Conservation (phyloP, 2,329 filamentous ascomycete genomes). For the Periconia macrospinosa region DNA sequence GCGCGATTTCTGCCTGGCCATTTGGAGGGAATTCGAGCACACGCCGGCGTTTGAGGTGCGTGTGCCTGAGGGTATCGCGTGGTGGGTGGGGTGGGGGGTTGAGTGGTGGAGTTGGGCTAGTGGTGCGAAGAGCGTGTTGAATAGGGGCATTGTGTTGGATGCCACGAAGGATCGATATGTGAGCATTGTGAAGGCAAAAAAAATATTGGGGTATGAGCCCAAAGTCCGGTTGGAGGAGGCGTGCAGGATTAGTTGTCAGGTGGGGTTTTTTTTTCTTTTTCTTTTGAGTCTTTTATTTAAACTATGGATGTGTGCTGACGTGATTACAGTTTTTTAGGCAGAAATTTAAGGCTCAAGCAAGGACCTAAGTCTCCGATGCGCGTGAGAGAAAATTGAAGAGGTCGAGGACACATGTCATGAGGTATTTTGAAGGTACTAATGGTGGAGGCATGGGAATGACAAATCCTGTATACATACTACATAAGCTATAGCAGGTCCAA, state of each 20-base stretch:
- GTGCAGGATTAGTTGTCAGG: slow-evolving; percentile 39
- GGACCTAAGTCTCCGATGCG: too few species aligned
- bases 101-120: slow-evolving; percentile 53
- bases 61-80: slow-evolving; percentile 54
- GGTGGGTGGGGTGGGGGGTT: slow-evolving; percentile 49
- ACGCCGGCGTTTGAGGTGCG: slow-evolving; percentile 52
- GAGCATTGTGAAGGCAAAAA: slow-evolving; percentile 54
- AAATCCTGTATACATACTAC: too few species aligned
- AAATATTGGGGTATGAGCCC: slow-evolving; percentile 57
- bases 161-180: slow-evolving; percentile 57
- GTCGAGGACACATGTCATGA: too few species aligned
- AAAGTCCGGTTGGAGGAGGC: slow-evolving; percentile 55
- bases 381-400: too few species aligned
- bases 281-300: not conserved
- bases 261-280: slow-evolving; percentile 12
- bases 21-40: slow-evolving; percentile 69
- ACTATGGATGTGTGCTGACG: not conserved
- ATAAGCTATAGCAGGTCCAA: too few species aligned
- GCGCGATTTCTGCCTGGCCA: slow-evolving; percentile 80
- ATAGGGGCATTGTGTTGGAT: slow-evolving; percentile 59
- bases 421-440: too few species aligned
- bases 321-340: slow-evolving; percentile 13
- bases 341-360: slow-evolving; percentile 6
- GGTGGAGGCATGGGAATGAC: too few species aligned
- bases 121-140: slow-evolving; percentile 51